Evolutionary conservation across 2,329 filamentous ascomycete species (phyloP), one percentile per base, ranked within the genome.

Genomic region (Alternaria viburni): DNA sequence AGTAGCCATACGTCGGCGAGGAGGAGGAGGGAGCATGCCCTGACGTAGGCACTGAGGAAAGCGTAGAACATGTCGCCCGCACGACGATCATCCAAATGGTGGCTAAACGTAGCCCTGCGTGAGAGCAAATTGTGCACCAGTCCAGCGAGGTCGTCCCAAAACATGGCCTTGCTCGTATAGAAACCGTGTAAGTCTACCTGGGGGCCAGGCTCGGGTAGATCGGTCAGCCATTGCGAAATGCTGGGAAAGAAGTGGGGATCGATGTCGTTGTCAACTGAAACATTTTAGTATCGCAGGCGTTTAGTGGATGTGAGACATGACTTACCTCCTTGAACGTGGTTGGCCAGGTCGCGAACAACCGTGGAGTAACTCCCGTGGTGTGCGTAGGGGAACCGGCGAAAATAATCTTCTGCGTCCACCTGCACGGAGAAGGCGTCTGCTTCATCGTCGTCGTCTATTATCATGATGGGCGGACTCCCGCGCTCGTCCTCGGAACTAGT

Each of bases 381-480:
- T 11, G 67, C 32, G 41, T 71, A 80, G 17, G 79, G 79, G 49
- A 81, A 80, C 13, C 57, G 66, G 19, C 61, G 50, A 54, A 81
- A 77, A 41, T 77, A 64, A n/a, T 69, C 64, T n/a, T 75, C 72
- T 23, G 70, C 69, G 46, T 72, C 70, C 43, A 71, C 55, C 13
- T 72, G 69, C 21, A 77, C 56, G 2, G 70, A 51, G 51, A 72
- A 63, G 45, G 15, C 36, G 9, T 55, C 57, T 5, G 49, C 21
- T n/a, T 66, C 69, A 19, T 72, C 76, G 21, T 80, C 77, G 5
- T 76, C 74, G 45, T 79, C 73, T 21, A 83, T 73, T 46, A 80
- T 73, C 63, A 83, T 76, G 36, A 81, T 74, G 52, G 76, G 79
- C 25, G 77, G 75, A 56, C 77, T 78, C n/a, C 32, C 59, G 19